A percentile compares a stretch with the other conserved stretches of the same genome.
Evolutionary conservation across 257 asterid genomes (phyloP).

Genomic region (Solanum etuberosum): DNA sequence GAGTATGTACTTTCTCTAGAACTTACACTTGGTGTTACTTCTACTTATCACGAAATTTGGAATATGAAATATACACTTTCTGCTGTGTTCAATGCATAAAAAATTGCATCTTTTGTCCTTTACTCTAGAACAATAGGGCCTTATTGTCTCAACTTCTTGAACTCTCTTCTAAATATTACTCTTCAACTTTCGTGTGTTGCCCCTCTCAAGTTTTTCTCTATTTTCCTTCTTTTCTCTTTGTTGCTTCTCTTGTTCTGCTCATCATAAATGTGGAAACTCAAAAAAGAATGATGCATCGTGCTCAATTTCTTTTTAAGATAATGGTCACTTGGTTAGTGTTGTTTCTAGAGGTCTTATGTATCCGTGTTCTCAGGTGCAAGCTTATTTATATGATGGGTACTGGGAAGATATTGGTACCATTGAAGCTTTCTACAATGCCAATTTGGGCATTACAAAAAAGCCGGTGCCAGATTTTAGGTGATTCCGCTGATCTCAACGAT

Average conservation of each 20-base stretch:
- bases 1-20: slow-evolving; percentile 36
- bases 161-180: not conserved
- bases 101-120: not conserved
- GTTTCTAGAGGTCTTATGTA: not conserved
- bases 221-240: not conserved
- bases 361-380: slow-evolving; percentile 56
- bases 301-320: not conserved
- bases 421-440: slow-evolving; percentile 96
- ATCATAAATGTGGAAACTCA: not conserved
- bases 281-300: not conserved
- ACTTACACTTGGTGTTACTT: not conserved
- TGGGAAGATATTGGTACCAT: slow-evolving; percentile 99
- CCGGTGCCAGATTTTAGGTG: slow-evolving; percentile 96
- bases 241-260: not conserved
- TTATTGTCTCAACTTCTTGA: not conserved
- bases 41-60: not conserved
- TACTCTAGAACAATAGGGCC: not conserved
- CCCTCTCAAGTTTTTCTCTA: not conserved
- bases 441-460: slow-evolving; percentile 83
- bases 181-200: not conserved
- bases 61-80: not conserved
- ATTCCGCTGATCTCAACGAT: not conserved
- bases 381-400: slow-evolving; percentile 88
- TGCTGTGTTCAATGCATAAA: not conserved
- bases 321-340: not conserved